Evolutionary conservation across 1,284 basidiomycete genomes (phyloP), one percentile per base, ranked within the genome.

Genomic region (Ustilago curta): DNA sequence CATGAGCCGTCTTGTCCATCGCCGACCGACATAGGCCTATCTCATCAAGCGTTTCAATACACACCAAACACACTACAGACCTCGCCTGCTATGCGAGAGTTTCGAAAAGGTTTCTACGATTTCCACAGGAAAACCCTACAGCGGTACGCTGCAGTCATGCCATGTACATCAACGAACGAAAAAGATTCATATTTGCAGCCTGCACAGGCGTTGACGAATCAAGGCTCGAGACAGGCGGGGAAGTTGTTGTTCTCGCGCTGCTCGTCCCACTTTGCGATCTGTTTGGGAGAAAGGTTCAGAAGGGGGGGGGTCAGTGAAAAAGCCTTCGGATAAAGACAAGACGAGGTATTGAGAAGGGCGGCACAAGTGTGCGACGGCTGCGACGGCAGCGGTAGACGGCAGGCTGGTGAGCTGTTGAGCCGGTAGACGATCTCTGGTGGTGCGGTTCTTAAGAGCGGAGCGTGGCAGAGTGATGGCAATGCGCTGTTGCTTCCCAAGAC

Each of bases 191-290:
- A 39, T 32, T 48, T 31, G 23, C 4, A 18, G 8, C 25, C n/a
- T 48, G 51, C 31, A 4, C 25, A 31, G 11, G 48, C 37, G 16
- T 21, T 12, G 31, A 12, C 12, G 35, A 12, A 47, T 77, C 59
- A 84, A 40, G 78, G 78, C 44, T 83, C 79, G 37, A 84, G 79
- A 44, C 79, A 81, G 44, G 76, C 81, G n/a, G 83, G 81, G 77
- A 84, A 84, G 45, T 63, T 56, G 75, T 71, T 76, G 69, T 76
- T 73, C 63, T 84, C 83, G 35, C 83, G 69, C 74, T 83, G 83
- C 72, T 84, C 83, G 69, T 84, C 79, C 83, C 83, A 84, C 72
- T 81, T 83, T 53, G 75, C 79, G 45, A 84, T 73, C 83, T 76
- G 77, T 37, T 35, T 27, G 31, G 49, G 2, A 14, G n/a, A 32